A percentile compares a stretch with the other conserved stretches of the same genome.
phyloP scores from a whole-genome alignment of 495 filamentous ascomycete species.

The Poronia punctata region DNA sequence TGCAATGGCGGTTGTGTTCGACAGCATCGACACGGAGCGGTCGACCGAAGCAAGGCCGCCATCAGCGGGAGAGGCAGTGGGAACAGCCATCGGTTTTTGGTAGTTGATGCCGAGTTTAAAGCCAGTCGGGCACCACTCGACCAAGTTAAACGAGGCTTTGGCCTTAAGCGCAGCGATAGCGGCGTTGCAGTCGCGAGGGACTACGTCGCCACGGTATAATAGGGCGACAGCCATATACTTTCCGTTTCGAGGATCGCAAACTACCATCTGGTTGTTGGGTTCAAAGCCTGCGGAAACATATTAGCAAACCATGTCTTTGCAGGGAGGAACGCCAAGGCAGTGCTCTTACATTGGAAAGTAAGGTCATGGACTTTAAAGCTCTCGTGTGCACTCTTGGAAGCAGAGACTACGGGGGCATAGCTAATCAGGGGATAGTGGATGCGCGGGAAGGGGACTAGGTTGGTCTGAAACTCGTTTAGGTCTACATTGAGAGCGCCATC shows the following conservation, averaged over 20 bases:
- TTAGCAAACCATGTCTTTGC: no score
- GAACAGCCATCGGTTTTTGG: slow-evolving; percentile 77
- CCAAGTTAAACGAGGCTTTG: slow-evolving; percentile 82
- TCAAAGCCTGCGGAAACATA: slow-evolving; percentile 58
- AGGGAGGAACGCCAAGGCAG: no score
- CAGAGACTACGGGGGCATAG: slow-evolving; percentile 80
- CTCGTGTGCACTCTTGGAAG: slow-evolving; percentile 77
- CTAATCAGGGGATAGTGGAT: slow-evolving; percentile 90
- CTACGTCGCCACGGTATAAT: slow-evolving; percentile 84
- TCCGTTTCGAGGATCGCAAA: slow-evolving; percentile 84
- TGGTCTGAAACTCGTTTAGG: slow-evolving; percentile 92
- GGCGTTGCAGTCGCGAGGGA: slow-evolving; percentile 74
- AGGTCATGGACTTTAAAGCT: slow-evolving; percentile 86
- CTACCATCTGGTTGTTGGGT: slow-evolving; percentile 95
- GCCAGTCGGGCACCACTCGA: slow-evolving; percentile 94
- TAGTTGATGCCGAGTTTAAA: slow-evolving; percentile 96
- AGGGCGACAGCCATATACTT: slow-evolving; percentile 94
- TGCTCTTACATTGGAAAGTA: slow-evolving; percentile 80
- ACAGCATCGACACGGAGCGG: slow-evolving; percentile 82
- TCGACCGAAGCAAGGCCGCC: slow-evolving; percentile 77
- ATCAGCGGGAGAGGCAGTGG: slow-evolving; percentile 46
- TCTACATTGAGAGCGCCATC: slow-evolving; percentile 90
- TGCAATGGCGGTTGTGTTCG: slow-evolving; percentile 86
- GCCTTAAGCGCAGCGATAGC: slow-evolving; percentile 79
- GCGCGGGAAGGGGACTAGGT: slow-evolving; percentile 84